These are phyloP conservation scores for Plasmopara muralis DNA, from an alignment of 352 stramenopile genomes.

Conservation along the genomic window DNA sequence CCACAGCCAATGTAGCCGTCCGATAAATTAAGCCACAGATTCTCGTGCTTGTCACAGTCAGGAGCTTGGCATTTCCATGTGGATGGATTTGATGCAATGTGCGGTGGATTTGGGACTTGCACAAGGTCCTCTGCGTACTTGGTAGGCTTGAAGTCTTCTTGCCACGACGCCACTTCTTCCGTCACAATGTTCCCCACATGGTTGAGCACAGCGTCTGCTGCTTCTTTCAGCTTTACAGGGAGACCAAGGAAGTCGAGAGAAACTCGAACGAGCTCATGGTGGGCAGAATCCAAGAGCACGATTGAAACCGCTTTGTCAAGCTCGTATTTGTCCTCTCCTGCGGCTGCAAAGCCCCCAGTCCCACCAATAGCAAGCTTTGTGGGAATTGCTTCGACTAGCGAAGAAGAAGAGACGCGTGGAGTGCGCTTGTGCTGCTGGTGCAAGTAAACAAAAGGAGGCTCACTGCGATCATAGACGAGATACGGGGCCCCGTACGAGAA, in stretches of 20 bases:
- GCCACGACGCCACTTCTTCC: constrained; percentile 76
- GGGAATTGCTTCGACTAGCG: constrained; percentile 17
- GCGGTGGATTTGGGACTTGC: constrained; percentile 50
- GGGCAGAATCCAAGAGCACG: constrained; percentile 54
- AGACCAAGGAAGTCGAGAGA: constrained; percentile 32
- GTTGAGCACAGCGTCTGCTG: constrained; percentile 53
- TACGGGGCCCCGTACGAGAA: constrained; percentile 85
- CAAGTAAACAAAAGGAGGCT: constrained; percentile 52
- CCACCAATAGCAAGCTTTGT: constrained; percentile 95
- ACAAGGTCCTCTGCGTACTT: constrained; percentile 72
- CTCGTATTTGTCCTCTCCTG: constrained; percentile 86
- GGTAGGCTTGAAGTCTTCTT: constrained; percentile 70
- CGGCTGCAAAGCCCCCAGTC: constrained; percentile 89
- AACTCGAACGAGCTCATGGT: constrained; percentile 31
- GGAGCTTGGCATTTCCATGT: constrained; percentile 87
- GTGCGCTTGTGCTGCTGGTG: constrained; percentile 58
- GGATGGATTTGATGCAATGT: constrained; percentile 63
- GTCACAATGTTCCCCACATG: constrained; percentile 71
- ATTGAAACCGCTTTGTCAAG: constrained; percentile 72
- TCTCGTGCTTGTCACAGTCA: constrained; percentile 93
- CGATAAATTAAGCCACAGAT: constrained; percentile 99
- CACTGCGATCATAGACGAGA: constrained; percentile 45
- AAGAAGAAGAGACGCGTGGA: constrained; percentile 12
- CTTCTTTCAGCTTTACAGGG: constrained; percentile 43
- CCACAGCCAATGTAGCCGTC: constrained; percentile 83